Conservation (phyloP, 2,329 filamentous ascomycete species). For the Onygenales sp. region DNA sequence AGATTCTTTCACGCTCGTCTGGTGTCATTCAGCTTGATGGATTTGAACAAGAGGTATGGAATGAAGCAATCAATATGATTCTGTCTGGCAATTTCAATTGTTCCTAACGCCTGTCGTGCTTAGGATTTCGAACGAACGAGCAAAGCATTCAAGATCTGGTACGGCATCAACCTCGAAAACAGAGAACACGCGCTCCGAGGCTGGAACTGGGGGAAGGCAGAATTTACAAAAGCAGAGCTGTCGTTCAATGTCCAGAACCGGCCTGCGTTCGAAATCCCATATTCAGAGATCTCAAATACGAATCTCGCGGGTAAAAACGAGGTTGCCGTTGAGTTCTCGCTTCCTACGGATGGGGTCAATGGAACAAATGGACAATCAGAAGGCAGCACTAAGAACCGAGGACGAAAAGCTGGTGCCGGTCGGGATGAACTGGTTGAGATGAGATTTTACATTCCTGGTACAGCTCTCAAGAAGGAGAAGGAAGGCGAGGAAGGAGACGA, state of each 20-base stretch:
- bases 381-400: slow-evolving; percentile 60
- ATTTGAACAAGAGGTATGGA: slow-evolving; percentile 67
- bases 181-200: slow-evolving; percentile 91
- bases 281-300: slow-evolving; percentile 95
- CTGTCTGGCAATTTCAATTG: not conserved
- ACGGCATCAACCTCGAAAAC: slow-evolving; percentile 83
- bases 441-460: slow-evolving; percentile 96
- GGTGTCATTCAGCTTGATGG: slow-evolving; percentile 90
- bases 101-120: slow-evolving; percentile 10
- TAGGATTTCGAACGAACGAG: slow-evolving; percentile 80
- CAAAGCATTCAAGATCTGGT: slow-evolving; percentile 98
- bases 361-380: slow-evolving; percentile 65
- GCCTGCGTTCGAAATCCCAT: slow-evolving; percentile 92
- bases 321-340: slow-evolving; percentile 86
- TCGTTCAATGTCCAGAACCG: slow-evolving; percentile 95
- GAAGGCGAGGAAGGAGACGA: slow-evolving; percentile 61
- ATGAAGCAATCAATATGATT: not conserved
- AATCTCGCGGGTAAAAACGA: slow-evolving; percentile 97
- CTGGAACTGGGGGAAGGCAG: slow-evolving; percentile 99
- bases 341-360: slow-evolving; percentile 62
- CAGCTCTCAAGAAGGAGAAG: slow-evolving; percentile 62
- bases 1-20: slow-evolving; percentile 74
- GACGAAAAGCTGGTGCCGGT: slow-evolving; percentile 81
- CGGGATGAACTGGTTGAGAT: slow-evolving; percentile 94
- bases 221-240: slow-evolving; percentile 90